These are phyloP conservation scores for Scenedesmus sp. DNA, from an alignment of 163 green algal species.

Conservation along the genomic window DNA sequence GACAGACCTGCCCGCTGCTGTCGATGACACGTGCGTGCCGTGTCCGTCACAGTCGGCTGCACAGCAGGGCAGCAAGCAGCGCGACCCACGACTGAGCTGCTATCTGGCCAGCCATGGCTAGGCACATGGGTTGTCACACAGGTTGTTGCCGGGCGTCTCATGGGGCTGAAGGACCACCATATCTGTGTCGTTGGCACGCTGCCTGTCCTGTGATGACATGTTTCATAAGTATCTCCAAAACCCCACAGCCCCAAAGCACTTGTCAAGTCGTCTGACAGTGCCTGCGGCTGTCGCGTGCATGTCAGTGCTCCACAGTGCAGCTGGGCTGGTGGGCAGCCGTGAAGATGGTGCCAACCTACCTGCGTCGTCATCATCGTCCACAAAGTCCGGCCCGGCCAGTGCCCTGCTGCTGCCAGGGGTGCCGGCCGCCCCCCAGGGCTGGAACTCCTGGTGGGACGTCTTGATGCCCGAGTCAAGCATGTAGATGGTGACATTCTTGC, in stretches of 20 bases:
- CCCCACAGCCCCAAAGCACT: too few species aligned
- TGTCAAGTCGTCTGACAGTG: too few species aligned
- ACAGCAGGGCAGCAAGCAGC: background rate
- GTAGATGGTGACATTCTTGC: constrained; percentile 88
- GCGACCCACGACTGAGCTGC: background rate
- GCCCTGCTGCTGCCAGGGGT: constrained; percentile 31
- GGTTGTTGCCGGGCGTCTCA: too few species aligned
- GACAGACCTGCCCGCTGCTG: constrained; percentile 79
- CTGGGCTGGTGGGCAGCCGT: too few species aligned
- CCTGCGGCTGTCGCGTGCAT: too few species aligned
- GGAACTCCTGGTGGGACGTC: constrained; percentile 84
- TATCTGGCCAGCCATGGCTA: too few species aligned
- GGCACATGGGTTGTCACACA: too few species aligned
- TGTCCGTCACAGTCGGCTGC: constrained; percentile 89
- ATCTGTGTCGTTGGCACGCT: too few species aligned
- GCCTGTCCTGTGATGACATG: too few species aligned
- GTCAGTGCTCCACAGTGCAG: too few species aligned
- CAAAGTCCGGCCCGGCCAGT: constrained; percentile 73
- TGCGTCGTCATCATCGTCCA: constrained; percentile 67
- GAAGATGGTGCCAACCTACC: constrained; percentile 16
- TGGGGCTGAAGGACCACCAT: too few species aligned
- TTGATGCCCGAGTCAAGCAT: constrained; percentile 83
- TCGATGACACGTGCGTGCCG: constrained; percentile 46
- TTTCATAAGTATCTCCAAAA: too few species aligned
- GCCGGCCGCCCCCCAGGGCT: constrained; percentile 55